phyloP scores from a whole-genome alignment of 208 protist genomes.

The Leishmania aethiopica region DNA sequence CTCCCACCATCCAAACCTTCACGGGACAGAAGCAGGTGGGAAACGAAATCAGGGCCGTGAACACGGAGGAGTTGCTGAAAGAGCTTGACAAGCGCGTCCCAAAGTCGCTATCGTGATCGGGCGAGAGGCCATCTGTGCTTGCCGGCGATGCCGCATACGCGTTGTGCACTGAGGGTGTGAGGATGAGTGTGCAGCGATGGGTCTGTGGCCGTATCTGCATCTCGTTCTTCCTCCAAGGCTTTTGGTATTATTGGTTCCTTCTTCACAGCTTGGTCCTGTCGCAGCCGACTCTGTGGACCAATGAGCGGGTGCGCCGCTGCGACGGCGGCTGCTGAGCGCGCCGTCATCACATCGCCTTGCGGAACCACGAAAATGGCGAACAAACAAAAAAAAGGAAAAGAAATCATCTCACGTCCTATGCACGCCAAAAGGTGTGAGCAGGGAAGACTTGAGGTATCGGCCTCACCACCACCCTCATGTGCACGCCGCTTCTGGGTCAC shows the following conservation, averaged over 20 bases:
- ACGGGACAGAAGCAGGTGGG: slow-evolving; percentile 79
- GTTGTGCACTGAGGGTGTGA: background rate
- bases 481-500: background rate
- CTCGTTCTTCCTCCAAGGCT: background rate
- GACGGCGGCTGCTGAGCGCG: background rate
- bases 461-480: background rate
- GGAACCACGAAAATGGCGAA: background rate
- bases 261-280: background rate
- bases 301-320: background rate
- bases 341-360: background rate
- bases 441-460: background rate
- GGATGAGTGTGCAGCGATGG: background rate
- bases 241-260: too few relatives aligned
- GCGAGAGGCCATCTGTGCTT: background rate
- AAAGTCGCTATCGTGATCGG: slow-evolving; percentile 2
- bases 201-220: background rate
- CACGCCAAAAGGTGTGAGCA: background rate
- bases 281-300: background rate
- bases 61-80: slow-evolving; percentile 81
- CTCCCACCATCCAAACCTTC: slow-evolving; percentile 91
- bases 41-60: slow-evolving; percentile 84
- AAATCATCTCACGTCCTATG: background rate
- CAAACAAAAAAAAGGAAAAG: too few relatives aligned
- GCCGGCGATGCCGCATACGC: background rate
- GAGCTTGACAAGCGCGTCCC: slow-evolving; percentile 58